Evolutionary conservation across 2,329 filamentous ascomycete genomes (phyloP).

Genomic region (Talaromyces sp.): DNA sequence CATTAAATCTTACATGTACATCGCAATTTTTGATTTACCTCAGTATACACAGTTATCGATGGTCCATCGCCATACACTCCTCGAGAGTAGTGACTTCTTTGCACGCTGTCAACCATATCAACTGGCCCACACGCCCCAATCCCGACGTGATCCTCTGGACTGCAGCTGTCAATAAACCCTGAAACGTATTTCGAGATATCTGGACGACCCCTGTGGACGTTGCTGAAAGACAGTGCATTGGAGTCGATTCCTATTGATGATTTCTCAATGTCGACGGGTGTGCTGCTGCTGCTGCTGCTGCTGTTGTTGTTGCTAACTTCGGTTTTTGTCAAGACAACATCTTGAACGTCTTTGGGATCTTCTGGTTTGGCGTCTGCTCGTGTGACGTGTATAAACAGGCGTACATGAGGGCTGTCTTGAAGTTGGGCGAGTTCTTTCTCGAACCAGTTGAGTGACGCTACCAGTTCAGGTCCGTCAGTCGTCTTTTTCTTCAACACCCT

Average conservation of each 20-base stretch:
- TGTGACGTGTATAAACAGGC: background rate
- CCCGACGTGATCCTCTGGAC: background rate
- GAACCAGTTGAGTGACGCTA: background rate
- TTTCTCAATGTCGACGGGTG: background rate
- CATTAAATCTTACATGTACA: background rate
- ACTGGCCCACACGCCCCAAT: background rate
- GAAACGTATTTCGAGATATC: background rate
- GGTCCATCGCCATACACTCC: background rate
- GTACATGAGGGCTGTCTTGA: background rate
- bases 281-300: background rate
- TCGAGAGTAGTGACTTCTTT: no score
- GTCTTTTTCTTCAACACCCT: background rate
- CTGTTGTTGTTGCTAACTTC: background rate
- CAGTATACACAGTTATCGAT: background rate
- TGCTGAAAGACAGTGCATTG: background rate
- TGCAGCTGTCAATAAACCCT: background rate
- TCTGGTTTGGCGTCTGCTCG: background rate
- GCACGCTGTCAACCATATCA: background rate
- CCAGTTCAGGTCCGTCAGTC: background rate
- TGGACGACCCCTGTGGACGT: background rate
- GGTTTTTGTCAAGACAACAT: background rate
- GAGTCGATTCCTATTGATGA: background rate
- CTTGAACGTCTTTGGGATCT: background rate
- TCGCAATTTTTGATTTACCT: background rate
- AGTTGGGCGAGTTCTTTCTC: background rate